These are phyloP conservation scores for Zygosaccharomyces pseudorouxii DNA, from an alignment of 805 yeast species.

Conservation along the genomic window DNA sequence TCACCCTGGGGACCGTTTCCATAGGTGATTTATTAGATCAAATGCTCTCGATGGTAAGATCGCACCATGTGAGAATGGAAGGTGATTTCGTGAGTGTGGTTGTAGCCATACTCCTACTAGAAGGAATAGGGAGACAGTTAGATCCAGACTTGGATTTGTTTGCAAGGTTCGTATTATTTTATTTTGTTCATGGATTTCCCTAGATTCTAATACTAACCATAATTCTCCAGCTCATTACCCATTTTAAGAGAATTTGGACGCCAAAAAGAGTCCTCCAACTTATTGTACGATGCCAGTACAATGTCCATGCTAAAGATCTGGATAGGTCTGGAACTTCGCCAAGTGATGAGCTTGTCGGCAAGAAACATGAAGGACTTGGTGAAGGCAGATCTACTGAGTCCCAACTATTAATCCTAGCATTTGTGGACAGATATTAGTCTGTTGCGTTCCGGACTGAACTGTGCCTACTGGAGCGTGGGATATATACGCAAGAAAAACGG, in stretches of 20 bases:
- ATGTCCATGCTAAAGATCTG: conserved; percentile 84
- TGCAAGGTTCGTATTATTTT: conserved; percentile 80
- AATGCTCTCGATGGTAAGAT: conserved; percentile 85
- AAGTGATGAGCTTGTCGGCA: conserved; percentile 75
- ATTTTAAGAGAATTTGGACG: conserved; percentile 76
- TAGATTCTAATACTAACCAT: conserved; percentile 11
- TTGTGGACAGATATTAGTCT: background rate
- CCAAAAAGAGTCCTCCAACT: conserved; percentile 56
- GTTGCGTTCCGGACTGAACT: background rate
- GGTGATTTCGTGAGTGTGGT: conserved; percentile 94
- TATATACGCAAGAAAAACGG: background rate
- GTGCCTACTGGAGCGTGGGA: background rate
- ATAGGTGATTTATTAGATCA: conserved; percentile 87
- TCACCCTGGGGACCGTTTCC: conserved; percentile 85
- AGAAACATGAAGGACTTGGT: conserved; percentile 61
- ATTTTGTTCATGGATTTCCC: conserved; percentile 32
- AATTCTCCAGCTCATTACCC: conserved; percentile 60
- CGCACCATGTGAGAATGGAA: conserved; percentile 96
- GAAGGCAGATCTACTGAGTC: conserved; percentile 61
- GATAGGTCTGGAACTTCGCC: conserved; percentile 85
- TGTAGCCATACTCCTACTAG: conserved; percentile 85
- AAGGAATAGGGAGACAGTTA: conserved; percentile 91
- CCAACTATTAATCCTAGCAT: conserved; percentile 46
- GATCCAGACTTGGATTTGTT: conserved; percentile 91
- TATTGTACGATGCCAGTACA: conserved; percentile 53